Conservation (phyloP, 306 rosid species). For the Elaeagnus macrophylla region DNA sequence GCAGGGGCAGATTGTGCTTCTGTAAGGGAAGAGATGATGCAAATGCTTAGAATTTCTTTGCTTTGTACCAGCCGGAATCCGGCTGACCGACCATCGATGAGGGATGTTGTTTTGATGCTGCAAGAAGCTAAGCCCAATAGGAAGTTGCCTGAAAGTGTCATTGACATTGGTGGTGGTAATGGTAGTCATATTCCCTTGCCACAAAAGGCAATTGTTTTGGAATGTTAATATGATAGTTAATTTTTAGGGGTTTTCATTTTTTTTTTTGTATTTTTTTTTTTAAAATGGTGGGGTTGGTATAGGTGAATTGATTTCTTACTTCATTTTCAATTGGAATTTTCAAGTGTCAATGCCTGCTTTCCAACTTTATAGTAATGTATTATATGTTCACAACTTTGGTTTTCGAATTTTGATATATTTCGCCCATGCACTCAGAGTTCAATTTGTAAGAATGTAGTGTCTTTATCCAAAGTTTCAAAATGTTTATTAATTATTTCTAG, state of each 20-base stretch:
- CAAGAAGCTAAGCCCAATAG: conserved; percentile 76
- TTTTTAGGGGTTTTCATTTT: not conserved
- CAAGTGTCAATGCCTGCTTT: conserved; percentile 23
- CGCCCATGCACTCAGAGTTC: too few relatives aligned
- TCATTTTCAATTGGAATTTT: conserved; percentile 40
- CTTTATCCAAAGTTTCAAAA: too few relatives aligned
- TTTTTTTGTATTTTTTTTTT: conserved; percentile 7
- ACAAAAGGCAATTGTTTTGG: conserved; percentile 31
- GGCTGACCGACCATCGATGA: conserved; percentile 76
- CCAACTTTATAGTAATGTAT: not conserved
- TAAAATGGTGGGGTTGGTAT: conserved; percentile 90
- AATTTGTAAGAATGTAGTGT: too few relatives aligned
- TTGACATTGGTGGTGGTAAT: conserved; percentile 14
- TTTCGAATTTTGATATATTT: not conserved
- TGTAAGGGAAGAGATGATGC: conserved; percentile 74
- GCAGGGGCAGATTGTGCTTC: conserved; percentile 55
- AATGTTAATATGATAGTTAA: conserved; percentile 38
- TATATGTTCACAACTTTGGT: not conserved
- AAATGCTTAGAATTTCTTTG: conserved; percentile 74
- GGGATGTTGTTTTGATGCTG: conserved; percentile 85
- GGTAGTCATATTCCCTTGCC: conserved; percentile 36
- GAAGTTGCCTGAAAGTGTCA: conserved; percentile 30
- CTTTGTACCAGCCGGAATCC: conserved; percentile 81
- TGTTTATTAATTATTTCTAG: too few relatives aligned
- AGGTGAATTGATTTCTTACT: conserved; percentile 57